phyloP scores from a whole-genome alignment of 2,329 filamentous ascomycete species.

The Botrytis aclada region DNA sequence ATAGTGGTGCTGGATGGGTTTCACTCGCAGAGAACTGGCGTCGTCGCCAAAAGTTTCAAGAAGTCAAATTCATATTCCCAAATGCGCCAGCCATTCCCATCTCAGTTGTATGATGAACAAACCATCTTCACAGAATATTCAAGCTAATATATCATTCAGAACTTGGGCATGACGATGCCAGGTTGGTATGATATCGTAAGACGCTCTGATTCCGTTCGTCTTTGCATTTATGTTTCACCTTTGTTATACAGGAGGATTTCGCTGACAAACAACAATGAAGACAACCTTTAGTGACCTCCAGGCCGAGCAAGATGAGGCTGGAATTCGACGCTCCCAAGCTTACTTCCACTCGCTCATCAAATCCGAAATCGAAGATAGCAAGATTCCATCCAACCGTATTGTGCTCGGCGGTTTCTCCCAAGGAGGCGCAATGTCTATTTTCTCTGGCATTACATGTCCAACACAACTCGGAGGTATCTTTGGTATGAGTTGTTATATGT shows the following conservation, averaged over 20 bases:
- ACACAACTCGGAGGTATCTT: conserved; percentile 84
- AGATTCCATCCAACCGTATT: conserved; percentile 79
- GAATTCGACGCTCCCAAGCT: conserved; percentile 68
- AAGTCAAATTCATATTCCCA: conserved; percentile 92
- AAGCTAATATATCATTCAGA: conserved; percentile 46
- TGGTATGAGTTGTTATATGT: conserved; percentile 77
- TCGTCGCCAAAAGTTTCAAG: conserved; percentile 72
- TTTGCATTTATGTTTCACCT: not conserved
- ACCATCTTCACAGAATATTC: not conserved
- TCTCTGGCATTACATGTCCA: conserved; percentile 70
- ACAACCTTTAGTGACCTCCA: conserved; percentile 46
- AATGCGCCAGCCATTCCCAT: conserved; percentile 86
- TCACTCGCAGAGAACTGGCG: conserved; percentile 86
- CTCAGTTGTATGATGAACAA: conserved; percentile 55
- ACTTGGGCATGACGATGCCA: conserved; percentile 75
- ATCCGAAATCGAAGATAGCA: conserved; percentile 67
- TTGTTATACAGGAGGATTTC: not conserved
- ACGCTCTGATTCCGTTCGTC: conserved; percentile 31
- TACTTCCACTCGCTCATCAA: conserved; percentile 80
- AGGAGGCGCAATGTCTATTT: conserved; percentile 82
- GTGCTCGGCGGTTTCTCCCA: conserved; percentile 83
- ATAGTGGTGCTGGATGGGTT: conserved; percentile 76
- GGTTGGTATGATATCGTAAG: conserved; percentile 82
- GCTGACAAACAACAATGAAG: conserved; percentile 28
- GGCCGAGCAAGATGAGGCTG: conserved; percentile 62